Base-by-base conservation (phyloP, 345 rosid genomes). In the Gossypioides kirkii region DNA sequence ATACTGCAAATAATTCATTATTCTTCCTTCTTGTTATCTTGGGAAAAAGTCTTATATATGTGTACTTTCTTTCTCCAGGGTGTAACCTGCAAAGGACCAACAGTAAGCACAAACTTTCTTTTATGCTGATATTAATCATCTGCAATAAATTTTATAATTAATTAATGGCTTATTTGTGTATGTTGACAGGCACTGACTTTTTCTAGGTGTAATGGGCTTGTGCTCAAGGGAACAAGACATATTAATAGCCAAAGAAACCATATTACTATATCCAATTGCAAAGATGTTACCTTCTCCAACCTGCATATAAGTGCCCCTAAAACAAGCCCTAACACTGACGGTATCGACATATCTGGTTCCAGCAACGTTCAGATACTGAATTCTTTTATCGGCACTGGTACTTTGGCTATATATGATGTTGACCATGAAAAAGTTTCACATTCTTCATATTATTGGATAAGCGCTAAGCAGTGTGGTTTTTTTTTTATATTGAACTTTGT, bases 241-340 rank as follows among this genome's bases (percentile, higher is more conserved):
- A 41, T 80, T 10, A 79, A 83, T 76, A 83, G 86, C 65, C 73
- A 73, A 58, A 74, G 69, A 73, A 81, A 78, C 72, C 86, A 83
- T 69, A 76, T 83, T 58, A 73, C 79, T 8, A 62, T 83, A 61
- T 58, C 74, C 20, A 53, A 17, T 1, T 76, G 84, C 73, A 73
- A 83, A 59, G 76, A 43, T 54, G 86, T 66, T 14, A 71, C 61
- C 18, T 66, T 83, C 64, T 65, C 80, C 26, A 61, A 20, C 10
- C 80, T 83, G 43, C 64, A 76, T 7, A 73, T 83, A 65, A 80
- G 49, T 61, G 83, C 86, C 13, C 86, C 86, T 0, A 71, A 56
- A 42, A 62, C 72, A 54, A 83, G 86, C 71, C 86, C 86, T 6
- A 83, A 83, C 70, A 83, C 86, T 11, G 86, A 80, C 14, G 82